Evolutionary conservation across 345 rosid genomes (phyloP).

Genomic region (Stellera chamaejasme): DNA sequence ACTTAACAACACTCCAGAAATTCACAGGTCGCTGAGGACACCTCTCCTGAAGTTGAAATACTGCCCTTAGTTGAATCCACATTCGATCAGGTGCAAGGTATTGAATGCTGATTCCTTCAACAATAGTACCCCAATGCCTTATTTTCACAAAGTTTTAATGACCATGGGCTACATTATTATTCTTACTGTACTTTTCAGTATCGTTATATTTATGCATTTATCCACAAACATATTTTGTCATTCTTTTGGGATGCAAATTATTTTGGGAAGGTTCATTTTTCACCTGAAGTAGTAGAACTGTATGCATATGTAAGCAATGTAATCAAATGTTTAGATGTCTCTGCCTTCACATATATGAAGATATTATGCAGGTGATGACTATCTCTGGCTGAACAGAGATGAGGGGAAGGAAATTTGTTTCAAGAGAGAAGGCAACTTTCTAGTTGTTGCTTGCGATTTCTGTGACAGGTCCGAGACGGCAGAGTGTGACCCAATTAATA

Average conservation of each 20-base stretch:
- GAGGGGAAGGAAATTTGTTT: conserved; percentile 29
- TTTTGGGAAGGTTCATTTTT: too few relatives aligned
- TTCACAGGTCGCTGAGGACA: conserved; percentile 28
- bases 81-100: conserved; percentile 53
- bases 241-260: too few relatives aligned
- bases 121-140: too few relatives aligned
- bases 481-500: conserved; percentile 18
- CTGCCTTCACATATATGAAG: background rate
- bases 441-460: conserved; percentile 52
- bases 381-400: conserved; percentile 69
- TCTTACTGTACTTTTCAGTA: background rate
- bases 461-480: conserved; percentile 22
- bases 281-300: too few relatives aligned
- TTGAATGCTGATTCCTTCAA: background rate
- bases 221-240: background rate
- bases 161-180: too few relatives aligned
- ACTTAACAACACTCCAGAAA: conserved; percentile 38
- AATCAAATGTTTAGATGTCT: background rate
- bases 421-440: conserved; percentile 35
- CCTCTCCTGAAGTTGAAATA: conserved; percentile 26
- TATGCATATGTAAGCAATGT: too few relatives aligned
- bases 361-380: conserved; percentile 41
- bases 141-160: too few relatives aligned
- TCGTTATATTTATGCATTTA: background rate
- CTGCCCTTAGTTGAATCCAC: conserved; percentile 40